Conservation (phyloP, 345 rosid species). For the Salix viminalis region DNA sequence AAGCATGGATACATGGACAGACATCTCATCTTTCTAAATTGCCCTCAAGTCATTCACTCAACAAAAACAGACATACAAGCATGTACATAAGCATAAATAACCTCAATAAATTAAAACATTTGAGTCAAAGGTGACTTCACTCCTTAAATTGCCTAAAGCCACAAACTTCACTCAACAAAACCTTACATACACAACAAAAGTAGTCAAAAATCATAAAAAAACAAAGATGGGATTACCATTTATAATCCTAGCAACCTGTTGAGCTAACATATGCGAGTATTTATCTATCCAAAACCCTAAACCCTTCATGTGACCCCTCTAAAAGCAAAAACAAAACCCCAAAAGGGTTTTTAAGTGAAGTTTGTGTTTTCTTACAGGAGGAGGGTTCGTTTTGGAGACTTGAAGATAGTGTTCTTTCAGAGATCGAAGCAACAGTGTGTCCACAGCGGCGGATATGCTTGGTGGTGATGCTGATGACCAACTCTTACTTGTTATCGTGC, state of each 20-base stretch:
- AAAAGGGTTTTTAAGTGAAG: not conserved
- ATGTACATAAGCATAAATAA: not conserved
- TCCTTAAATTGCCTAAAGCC: not conserved
- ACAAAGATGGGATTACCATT: not conserved
- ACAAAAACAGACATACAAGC: not conserved
- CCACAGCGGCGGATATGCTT: constrained; percentile 48
- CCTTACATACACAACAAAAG: not conserved
- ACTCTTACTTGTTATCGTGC: constrained; percentile 28
- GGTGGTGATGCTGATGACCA: constrained; percentile 10
- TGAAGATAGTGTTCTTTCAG: constrained; percentile 89
- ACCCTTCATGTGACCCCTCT: not conserved
- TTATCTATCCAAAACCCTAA: not conserved
- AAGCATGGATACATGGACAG: not conserved
- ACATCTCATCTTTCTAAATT: not conserved
- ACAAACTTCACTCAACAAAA: not conserved
- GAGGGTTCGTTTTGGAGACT: constrained; percentile 85
- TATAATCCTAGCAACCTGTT: not conserved
- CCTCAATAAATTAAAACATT: not conserved
- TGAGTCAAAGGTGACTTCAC: not conserved
- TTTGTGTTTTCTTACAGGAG: constrained; percentile 48
- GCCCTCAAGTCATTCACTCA: not conserved
- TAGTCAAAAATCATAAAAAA: not conserved
- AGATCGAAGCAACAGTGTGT: constrained; percentile 76
- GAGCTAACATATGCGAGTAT: not conserved
- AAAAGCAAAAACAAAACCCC: not conserved